Percentiles rank a stretch among this genome's conserved stretches.
Conservation (phyloP, 805 yeast genomes). For the Tetrapisispora pingtungensis region DNA sequence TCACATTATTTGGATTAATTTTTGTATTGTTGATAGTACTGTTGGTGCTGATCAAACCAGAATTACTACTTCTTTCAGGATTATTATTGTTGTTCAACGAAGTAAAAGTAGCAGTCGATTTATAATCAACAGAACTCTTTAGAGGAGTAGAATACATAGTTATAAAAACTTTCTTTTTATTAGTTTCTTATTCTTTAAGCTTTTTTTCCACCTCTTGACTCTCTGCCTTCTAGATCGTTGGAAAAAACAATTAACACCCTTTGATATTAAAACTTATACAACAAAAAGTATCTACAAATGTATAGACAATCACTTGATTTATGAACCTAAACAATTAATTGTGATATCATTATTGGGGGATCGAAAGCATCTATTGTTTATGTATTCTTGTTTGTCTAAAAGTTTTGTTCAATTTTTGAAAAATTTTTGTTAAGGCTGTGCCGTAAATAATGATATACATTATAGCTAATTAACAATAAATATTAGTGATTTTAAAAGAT, state of each 20-base stretch:
- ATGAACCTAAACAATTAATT: too few relatives aligned
- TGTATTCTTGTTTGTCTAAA: neutral
- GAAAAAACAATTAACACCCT: too few relatives aligned
- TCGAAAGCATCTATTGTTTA: neutral
- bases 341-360: neutral
- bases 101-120: slow-evolving; percentile 7
- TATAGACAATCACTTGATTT: too few relatives aligned
- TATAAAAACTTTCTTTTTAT: too few relatives aligned
- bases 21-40: neutral
- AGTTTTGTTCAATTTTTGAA: neutral
- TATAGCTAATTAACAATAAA: neutral
- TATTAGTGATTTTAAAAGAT: neutral
- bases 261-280: too few relatives aligned
- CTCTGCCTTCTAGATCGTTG: too few relatives aligned
- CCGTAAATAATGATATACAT: neutral
- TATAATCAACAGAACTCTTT: slow-evolving; percentile 25
- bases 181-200: too few relatives aligned
- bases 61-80: neutral
- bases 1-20: neutral
- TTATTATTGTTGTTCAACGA: slow-evolving; percentile 1
- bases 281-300: too few relatives aligned
- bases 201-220: too few relatives aligned
- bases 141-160: slow-evolving; percentile 28
- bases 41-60: neutral
- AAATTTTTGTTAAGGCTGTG: neutral